These are phyloP conservation scores for Sphagnurus paluster DNA, from an alignment of 1,284 basidiomycete species.

Conservation along the genomic window DNA sequence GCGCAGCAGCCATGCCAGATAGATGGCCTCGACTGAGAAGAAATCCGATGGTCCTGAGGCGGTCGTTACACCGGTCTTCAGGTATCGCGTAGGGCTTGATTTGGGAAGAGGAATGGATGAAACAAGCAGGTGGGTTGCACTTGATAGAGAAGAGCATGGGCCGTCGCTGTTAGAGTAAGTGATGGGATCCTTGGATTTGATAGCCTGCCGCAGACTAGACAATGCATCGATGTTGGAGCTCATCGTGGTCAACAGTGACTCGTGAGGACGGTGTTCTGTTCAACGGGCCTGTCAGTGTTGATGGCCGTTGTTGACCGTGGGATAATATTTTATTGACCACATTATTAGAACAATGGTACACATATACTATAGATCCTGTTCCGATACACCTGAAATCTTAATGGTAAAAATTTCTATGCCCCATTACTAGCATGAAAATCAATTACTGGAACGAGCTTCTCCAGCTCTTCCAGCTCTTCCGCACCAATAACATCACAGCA, in stretches of 20 bases:
- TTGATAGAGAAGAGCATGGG: constrained; percentile 46
- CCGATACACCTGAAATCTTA: too few species aligned
- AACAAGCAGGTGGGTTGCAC: constrained; percentile 69
- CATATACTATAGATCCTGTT: too few species aligned
- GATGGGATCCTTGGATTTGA: constrained; percentile 51
- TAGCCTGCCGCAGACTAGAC: constrained; percentile 54
- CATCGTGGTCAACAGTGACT: constrained; percentile 28
- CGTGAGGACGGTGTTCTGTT: not conserved
- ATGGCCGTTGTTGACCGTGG: not conserved
- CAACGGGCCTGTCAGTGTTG: not conserved
- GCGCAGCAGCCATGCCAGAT: constrained; percentile 76
- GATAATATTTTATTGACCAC: too few species aligned
- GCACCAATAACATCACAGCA: too few species aligned
- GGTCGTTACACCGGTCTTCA: constrained; percentile 53
- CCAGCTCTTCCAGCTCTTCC: too few species aligned
- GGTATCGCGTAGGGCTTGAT: constrained; percentile 72
- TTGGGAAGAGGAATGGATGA: constrained; percentile 61
- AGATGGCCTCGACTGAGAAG: constrained; percentile 78
- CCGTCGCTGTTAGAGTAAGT: constrained; percentile 50
- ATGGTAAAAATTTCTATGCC: too few species aligned
- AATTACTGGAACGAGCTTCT: too few species aligned
- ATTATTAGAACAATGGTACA: too few species aligned
- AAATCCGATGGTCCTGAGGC: constrained; percentile 56
- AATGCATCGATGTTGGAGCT: constrained; percentile 47
- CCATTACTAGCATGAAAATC: too few species aligned